Evolutionary conservation across 306 rosid species (phyloP).

Genomic region (Gynostemma pentaphyllum): DNA sequence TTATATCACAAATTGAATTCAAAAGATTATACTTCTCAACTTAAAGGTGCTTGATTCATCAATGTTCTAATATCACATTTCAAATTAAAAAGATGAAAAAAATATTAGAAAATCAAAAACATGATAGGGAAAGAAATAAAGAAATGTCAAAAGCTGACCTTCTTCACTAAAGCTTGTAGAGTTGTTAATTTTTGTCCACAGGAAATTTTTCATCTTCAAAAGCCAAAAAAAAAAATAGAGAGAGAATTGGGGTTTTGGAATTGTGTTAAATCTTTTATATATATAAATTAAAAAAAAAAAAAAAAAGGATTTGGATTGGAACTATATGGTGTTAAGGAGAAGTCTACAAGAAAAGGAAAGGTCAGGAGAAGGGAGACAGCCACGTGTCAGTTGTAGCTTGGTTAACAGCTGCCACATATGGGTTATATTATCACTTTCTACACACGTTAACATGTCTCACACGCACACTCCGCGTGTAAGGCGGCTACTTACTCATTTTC

Average conservation of each 20-base stretch:
- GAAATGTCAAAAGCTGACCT: not conserved
- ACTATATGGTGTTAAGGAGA: not conserved
- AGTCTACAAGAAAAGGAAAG: not conserved
- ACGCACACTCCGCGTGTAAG: slow-evolving; percentile 6
- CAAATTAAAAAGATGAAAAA: no score
- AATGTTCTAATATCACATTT: no score
- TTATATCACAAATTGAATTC: no score
- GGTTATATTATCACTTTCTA: slow-evolving; percentile 1
- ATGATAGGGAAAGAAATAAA: not conserved
- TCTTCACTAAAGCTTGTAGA: not conserved
- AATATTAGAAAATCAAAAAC: no score
- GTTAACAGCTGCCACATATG: not conserved
- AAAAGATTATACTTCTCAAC: no score
- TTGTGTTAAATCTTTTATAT: not conserved
- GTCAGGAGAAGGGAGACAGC: not conserved
- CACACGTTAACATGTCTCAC: slow-evolving; percentile 1
- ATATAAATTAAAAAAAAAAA: not conserved
- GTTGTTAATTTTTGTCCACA: not conserved
- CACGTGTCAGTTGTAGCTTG: not conserved
- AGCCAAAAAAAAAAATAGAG: not conserved
- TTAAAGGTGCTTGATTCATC: no score
- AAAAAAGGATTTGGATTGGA: not conserved
- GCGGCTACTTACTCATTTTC: not conserved
- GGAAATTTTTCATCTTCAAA: not conserved
- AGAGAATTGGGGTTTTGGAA: not conserved